Conservation (phyloP, 2,329 filamentous ascomycete genomes). For the Beauveria bassiana region DNA sequence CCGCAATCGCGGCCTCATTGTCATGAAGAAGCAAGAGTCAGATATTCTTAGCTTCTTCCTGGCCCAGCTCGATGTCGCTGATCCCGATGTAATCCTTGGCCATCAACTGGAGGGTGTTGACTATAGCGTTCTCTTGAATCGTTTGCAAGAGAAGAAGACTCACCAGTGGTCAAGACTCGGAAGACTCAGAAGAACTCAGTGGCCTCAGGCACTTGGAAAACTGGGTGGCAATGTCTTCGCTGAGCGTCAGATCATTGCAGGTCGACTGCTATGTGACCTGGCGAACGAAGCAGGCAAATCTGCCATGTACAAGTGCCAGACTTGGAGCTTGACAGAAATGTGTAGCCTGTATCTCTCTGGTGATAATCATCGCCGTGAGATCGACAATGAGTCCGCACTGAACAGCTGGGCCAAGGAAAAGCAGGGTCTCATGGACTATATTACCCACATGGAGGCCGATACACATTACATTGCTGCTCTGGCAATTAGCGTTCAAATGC, state of each 20-base stretch:
- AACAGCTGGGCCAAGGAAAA: conserved; percentile 74
- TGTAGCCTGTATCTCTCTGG: conserved; percentile 78
- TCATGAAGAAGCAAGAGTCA: conserved; percentile 73
- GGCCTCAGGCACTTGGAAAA: conserved; percentile 82
- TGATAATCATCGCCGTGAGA: conserved; percentile 65
- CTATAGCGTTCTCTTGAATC: conserved; percentile 81
- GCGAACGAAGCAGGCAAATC: conserved; percentile 97
- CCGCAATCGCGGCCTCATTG: conserved; percentile 68
- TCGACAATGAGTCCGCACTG: conserved; percentile 82
- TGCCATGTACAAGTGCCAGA: conserved; percentile 93
- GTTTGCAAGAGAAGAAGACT: conserved; percentile 82
- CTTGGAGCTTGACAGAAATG: conserved; percentile 98
- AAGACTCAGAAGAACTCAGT: conserved; percentile 71
- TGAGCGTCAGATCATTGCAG: conserved; percentile 82
- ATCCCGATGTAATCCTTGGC: conserved; percentile 89
- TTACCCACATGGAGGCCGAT: conserved; percentile 89
- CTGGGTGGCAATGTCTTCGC: conserved; percentile 86
- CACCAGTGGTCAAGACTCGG: conserved; percentile 93
- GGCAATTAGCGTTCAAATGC: conserved; percentile 80
- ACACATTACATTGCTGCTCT: conserved; percentile 94
- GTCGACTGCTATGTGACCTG: conserved; percentile 84
- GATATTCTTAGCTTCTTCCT: conserved; percentile 84
- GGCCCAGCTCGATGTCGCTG: conserved; percentile 76
- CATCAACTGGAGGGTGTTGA: conserved; percentile 97
- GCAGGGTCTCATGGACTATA: conserved; percentile 83